These are phyloP conservation scores for Neonectria ditissima DNA, from an alignment of 2,329 filamentous ascomycete genomes.

Conservation along the genomic window DNA sequence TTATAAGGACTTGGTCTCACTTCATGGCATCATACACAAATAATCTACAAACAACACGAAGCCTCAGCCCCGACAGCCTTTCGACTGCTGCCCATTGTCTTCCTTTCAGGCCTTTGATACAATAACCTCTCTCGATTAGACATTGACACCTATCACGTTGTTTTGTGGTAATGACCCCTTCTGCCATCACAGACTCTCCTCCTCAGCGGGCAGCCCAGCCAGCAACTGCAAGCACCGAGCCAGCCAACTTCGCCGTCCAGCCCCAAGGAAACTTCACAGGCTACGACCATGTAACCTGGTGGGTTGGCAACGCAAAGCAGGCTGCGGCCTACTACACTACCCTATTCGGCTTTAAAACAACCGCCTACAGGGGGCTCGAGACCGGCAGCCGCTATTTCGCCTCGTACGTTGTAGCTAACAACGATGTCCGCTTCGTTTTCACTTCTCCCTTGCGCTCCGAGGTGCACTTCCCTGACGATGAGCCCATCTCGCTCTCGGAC, in stretches of 20 bases:
- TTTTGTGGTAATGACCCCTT: slow-evolving; percentile 66
- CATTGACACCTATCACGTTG: slow-evolving; percentile 25
- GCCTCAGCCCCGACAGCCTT: neutral
- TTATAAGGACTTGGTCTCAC: slow-evolving; percentile 6
- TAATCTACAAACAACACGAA: slow-evolving; percentile 1
- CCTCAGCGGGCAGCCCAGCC: slow-evolving; percentile 57
- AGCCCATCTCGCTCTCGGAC: slow-evolving; percentile 73
- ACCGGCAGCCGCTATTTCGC: slow-evolving; percentile 85
- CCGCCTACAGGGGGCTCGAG: slow-evolving; percentile 90
- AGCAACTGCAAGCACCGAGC: slow-evolving; percentile 48
- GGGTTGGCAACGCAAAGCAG: slow-evolving; percentile 97
- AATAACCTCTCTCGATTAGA: slow-evolving; percentile 17
- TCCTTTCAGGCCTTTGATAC: neutral
- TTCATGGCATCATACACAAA: slow-evolving; percentile 4
- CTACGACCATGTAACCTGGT: slow-evolving; percentile 96
- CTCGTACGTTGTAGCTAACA: slow-evolving; percentile 86
- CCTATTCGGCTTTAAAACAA: slow-evolving; percentile 84
- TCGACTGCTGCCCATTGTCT: neutral
- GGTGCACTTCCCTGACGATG: slow-evolving; percentile 65
- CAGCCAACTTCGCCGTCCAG: slow-evolving; percentile 66
- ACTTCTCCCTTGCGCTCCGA: slow-evolving; percentile 81
- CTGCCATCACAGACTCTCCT: slow-evolving; percentile 65
- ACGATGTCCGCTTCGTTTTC: slow-evolving; percentile 83
- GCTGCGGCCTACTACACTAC: slow-evolving; percentile 89
- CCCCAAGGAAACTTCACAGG: slow-evolving; percentile 75